Evolutionary conservation across 2,329 filamentous ascomycete species (phyloP), one percentile per base, ranked within the genome.

Genomic region (Penicillium fuscoglaucum): DNA sequence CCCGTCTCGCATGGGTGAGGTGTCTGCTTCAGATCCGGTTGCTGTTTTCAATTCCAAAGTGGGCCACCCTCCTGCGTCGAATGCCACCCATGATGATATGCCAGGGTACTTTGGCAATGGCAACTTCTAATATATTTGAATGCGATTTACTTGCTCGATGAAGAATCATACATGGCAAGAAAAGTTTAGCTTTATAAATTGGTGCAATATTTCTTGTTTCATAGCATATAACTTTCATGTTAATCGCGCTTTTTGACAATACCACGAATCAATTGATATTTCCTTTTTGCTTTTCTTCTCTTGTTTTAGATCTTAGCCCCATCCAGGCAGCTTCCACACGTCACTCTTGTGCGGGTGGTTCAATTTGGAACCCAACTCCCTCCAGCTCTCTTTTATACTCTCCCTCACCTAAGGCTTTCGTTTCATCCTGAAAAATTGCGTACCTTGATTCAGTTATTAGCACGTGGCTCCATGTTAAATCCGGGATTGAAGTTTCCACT

Each of bases 31-130:
- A 58, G 56, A 63, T 57, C 46, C 61, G 12, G 54, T 58, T 31
- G 31, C 55, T 28, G 47, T 58, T n/a, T 26, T 57, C 51, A 33
- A 70, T 71, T 59, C 66, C 46, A 39, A 70, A 61, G 55, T 53
- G 39, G 56, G 24, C 60, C 51, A 57, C 19, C 35, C 56, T 48
- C 62, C 61, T 60, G 57, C 54, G 37, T 64, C 66, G 52, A 56
- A 64, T 40, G 49, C 49, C 33, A 40, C 61, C 52, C 55, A 66
- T 48, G 48, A 50, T 55, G 64, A 54, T 17, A 61, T 59, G 45
- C 50, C 63, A 56, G 59, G 59, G 50, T 63, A 60, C 35, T 53
- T 54, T 37, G 57, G 61, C 31, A 50, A 55, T 40, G 41, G 47
- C 7, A 47, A 56, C n/a, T 66, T 62, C 40, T 64, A 43, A 63